These are phyloP conservation scores for Chrysoporthe austroafricana DNA, from an alignment of 2,329 filamentous ascomycete genomes.

Conservation along the genomic window DNA sequence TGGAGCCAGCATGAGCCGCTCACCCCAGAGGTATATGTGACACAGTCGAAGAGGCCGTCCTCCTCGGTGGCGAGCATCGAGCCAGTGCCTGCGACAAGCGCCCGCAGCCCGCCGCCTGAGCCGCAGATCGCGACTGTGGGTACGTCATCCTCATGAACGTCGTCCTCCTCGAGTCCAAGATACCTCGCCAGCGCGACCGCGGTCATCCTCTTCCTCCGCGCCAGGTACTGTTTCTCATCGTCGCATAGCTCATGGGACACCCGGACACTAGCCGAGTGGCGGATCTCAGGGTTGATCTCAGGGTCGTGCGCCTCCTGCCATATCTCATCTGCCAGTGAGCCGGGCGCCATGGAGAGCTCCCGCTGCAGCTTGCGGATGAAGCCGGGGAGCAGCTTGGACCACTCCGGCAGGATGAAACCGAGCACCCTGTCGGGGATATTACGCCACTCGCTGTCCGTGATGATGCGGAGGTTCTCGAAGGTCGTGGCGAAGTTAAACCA, in stretches of 20 bases:
- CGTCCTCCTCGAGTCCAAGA: slow-evolving; percentile 73
- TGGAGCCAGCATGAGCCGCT: slow-evolving; percentile 97
- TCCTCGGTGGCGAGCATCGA: slow-evolving; percentile 84
- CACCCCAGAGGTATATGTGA: slow-evolving; percentile 93
- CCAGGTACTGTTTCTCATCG: slow-evolving; percentile 78
- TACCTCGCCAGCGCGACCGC: slow-evolving; percentile 80
- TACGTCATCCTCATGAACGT: slow-evolving; percentile 91
- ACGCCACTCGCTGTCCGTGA: slow-evolving; percentile 60
- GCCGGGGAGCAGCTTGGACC: slow-evolving; percentile 76
- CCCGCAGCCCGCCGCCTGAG: slow-evolving; percentile 87
- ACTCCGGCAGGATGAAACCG: slow-evolving; percentile 77
- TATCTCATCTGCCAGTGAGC: slow-evolving; percentile 88
- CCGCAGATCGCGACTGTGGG: slow-evolving; percentile 93
- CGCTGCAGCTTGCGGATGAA: slow-evolving; percentile 82
- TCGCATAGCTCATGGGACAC: slow-evolving; percentile 80
- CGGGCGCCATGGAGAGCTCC: slow-evolving; percentile 85
- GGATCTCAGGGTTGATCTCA: slow-evolving; percentile 82
- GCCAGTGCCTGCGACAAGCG: slow-evolving; percentile 86
- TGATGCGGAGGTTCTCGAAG: slow-evolving; percentile 58
- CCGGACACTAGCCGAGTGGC: slow-evolving; percentile 78
- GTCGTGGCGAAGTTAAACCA: slow-evolving; percentile 53
- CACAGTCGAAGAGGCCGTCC: slow-evolving; percentile 88
- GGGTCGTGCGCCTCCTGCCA: slow-evolving; percentile 91
- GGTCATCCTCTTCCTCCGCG: slow-evolving; percentile 69
- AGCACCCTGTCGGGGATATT: slow-evolving; percentile 63